Conservation (phyloP, 768 basidiomycete species). For the Suillus discolor region DNA sequence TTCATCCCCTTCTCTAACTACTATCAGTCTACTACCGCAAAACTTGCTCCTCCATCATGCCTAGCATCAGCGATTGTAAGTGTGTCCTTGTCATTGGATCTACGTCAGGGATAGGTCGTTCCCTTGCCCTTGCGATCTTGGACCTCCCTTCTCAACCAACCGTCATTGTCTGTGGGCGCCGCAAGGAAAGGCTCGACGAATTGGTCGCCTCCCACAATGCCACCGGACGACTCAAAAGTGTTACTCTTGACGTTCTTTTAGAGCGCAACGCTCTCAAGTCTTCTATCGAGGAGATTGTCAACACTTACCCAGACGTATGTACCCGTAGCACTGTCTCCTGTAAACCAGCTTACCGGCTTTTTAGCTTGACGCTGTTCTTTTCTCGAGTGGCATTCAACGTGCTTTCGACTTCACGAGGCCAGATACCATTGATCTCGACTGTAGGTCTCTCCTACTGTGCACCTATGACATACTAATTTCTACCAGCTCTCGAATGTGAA, state of each 20-base stretch:
- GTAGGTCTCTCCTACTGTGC: conserved; percentile 24
- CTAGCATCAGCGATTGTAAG: conserved; percentile 47
- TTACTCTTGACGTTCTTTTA: conserved; percentile 46
- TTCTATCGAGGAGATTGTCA: conserved; percentile 42
- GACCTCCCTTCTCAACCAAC: conserved; percentile 48
- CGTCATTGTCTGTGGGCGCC: conserved; percentile 54
- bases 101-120: conserved; percentile 59
- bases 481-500: conserved; percentile 36
- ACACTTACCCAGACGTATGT: conserved; percentile 51
- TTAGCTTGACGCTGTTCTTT: conserved; percentile 58
- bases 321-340: neutral
- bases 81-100: conserved; percentile 58
- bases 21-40: neutral
- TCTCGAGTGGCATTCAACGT: conserved; percentile 57
- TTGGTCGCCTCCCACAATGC: conserved; percentile 33
- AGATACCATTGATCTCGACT: conserved; percentile 42
- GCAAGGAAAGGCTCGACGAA: conserved; percentile 56
- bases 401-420: conserved; percentile 46
- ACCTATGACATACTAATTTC: neutral
- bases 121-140: conserved; percentile 52
- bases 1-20: neutral
- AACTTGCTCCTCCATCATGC: conserved; percentile 18
- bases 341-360: neutral
- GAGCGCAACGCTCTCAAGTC: conserved; percentile 40
- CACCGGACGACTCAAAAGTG: conserved; percentile 39